Evolutionary conservation across 164 flowering plant genomes (phyloP).

Genomic region (Cinnamomum chago): DNA sequence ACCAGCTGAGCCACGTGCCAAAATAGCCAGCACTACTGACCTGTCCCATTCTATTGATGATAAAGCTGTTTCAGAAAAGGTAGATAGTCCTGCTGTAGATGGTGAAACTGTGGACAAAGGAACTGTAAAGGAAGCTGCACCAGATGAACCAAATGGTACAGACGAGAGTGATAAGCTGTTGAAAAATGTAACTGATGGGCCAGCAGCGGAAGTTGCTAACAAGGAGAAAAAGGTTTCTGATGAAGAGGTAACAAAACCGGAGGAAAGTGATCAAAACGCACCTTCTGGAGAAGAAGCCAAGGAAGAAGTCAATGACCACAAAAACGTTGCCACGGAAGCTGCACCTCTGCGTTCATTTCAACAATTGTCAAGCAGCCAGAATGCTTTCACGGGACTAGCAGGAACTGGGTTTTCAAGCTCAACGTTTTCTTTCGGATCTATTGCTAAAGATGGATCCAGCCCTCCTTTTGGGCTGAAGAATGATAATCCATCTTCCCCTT

Average conservation of each 20-base stretch:
- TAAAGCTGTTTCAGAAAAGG: constrained; percentile 19
- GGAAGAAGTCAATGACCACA: neutral
- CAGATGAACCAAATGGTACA: constrained; percentile 8
- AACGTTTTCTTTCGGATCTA: constrained; percentile 65
- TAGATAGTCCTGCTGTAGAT: constrained; percentile 1
- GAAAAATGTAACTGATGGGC: neutral
- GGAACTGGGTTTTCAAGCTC: constrained; percentile 85
- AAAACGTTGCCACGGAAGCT: constrained; percentile 21
- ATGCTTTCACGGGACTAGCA: constrained; percentile 84
- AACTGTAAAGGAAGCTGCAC: constrained; percentile 16
- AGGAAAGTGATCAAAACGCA: constrained; percentile 2
- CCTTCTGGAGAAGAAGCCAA: constrained; percentile 5
- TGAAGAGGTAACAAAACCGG: constrained; percentile 12
- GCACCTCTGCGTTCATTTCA: constrained; percentile 67
- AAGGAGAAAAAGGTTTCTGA: constrained; percentile 21
- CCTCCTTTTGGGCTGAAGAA: constrained; percentile 32
- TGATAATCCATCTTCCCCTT: constrained; percentile 33
- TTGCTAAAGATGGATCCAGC: constrained; percentile 45
- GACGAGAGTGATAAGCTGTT: neutral
- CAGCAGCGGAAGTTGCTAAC: constrained; percentile 13
- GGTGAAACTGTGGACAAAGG: constrained; percentile 19
- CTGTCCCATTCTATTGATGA: constrained; percentile 18
- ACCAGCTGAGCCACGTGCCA: constrained; percentile 11
- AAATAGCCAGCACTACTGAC: neutral
- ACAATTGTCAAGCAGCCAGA: constrained; percentile 77